These are phyloP conservation scores for Globisporangium emineosum DNA, from an alignment of 352 stramenopile genomes.

Conservation along the genomic window DNA sequence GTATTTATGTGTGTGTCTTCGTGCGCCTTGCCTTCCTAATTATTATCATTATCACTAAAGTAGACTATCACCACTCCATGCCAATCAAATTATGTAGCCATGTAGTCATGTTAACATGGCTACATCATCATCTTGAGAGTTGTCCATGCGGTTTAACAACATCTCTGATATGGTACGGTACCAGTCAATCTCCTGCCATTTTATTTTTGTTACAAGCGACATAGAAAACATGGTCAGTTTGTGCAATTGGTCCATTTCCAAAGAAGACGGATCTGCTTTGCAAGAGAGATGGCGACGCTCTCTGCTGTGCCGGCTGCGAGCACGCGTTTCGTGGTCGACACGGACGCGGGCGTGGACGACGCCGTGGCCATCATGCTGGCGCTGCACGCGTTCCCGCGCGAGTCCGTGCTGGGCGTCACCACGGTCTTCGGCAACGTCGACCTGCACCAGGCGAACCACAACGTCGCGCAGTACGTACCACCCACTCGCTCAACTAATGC, in stretches of 20 bases:
- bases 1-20: constrained; percentile 13
- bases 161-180: background rate
- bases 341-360: constrained; percentile 79
- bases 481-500: background rate
- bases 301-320: background rate
- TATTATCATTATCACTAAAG: too few relatives aligned
- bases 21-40: too few relatives aligned
- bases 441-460: constrained; percentile 79
- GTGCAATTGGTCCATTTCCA: background rate
- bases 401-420: constrained; percentile 62
- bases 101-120: too few relatives aligned
- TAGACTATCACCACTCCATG: background rate
- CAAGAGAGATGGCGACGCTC: background rate
- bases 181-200: background rate
- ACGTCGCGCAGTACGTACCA: constrained; percentile 58
- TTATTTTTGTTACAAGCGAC: background rate
- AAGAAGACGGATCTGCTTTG: too few relatives aligned
- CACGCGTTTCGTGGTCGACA: constrained; percentile 70
- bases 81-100: background rate
- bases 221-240: too few relatives aligned
- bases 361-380: constrained; percentile 71
- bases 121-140: too few relatives aligned
- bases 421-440: constrained; percentile 86
- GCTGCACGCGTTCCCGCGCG: constrained; percentile 54
- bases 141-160: background rate